Evolutionary conservation across 108 stramenopile genomes (phyloP).

Genomic region (Cylindrotheca fusiformis): DNA sequence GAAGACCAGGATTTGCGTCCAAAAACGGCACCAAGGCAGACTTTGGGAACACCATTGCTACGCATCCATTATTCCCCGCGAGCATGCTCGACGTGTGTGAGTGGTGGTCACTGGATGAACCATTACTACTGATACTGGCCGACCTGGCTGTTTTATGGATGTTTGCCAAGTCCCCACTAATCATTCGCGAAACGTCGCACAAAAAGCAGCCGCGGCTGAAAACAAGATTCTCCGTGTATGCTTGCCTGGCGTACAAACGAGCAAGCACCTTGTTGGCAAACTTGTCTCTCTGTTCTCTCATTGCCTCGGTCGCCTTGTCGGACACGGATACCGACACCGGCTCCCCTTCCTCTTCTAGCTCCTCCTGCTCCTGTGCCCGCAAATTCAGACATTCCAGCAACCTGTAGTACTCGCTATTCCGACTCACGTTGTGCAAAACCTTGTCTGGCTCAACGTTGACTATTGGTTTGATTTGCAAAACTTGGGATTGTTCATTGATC

Average conservation of each 20-base stretch:
- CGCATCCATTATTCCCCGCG: constrained; percentile 62
- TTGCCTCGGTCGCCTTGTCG: constrained; percentile 1
- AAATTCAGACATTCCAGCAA: constrained; percentile 25
- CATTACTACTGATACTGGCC: constrained; percentile 20
- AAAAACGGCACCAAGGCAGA: constrained; percentile 61
- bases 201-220: constrained; percentile 68
- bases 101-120: constrained; percentile 14
- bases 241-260: constrained; percentile 53
- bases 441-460: constrained; percentile 10
- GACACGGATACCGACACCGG: background rate
- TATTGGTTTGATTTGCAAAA: background rate
- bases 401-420: constrained; percentile 28
- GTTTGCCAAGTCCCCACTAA: constrained; percentile 44
- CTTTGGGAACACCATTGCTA: constrained; percentile 56
- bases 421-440: constrained; percentile 18
- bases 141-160: constrained; percentile 7
- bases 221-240: constrained; percentile 56
- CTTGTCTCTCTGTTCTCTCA: constrained; percentile 29
- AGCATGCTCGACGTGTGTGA: constrained; percentile 52
- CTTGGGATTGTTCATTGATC: constrained; percentile 8
- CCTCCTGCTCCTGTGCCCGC: constrained; percentile 36
- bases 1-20: constrained; percentile 69
- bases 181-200: constrained; percentile 67
- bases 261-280: constrained; percentile 74
- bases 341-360: constrained; percentile 14